Evolutionary conservation across 2,329 filamentous ascomycete species (phyloP), one percentile per base, ranked within the genome.

Genomic region (Helicocarpus griseus): DNA sequence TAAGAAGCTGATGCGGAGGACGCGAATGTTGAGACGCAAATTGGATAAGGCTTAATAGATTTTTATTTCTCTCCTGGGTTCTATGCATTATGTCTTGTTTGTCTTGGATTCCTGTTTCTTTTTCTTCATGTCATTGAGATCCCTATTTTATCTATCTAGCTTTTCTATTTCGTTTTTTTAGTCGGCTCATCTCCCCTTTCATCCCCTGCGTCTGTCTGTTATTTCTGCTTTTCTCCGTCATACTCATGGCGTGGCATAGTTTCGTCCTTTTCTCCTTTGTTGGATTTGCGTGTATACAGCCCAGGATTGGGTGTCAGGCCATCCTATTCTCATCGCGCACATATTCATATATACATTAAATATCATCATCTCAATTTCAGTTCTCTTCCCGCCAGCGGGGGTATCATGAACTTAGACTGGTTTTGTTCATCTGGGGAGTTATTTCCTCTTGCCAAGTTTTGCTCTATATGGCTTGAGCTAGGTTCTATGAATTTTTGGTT

Each of bases 1-100:
- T 73, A 97, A 96, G 89, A 98, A 98, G 82, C 77, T 97, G 60
- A 89, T 95, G 87, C 87, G 86, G 78, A 81, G 83, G 71, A 96
- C 91, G 65, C 82, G 91, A 69, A 91, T 88, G 67, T 71, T 89
- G 75, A 85, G 91, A 67, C 83, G 89, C 67, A 95, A 90, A 76
- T 76, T 93, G 63, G 88, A 86, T 63, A 80, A 83, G 64, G 74
- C 79, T 49, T 70, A 61, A 49, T 26, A 31, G 3, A 35, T 5
- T 4, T 29, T 9, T 24, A 19, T 13, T n/a, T 9, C 11, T 21
- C 7, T 24, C 7, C 39, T 33, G 5, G 13, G 13, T 31, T 46
- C 17, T 9, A 17, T 1, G 3, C 38, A 14, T 41, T 11, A 14
- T 41, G 24, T 9, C 21, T 24, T 45, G 13, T n/a, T 39, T 38